Base-by-base conservation (phyloP, 2,329 filamentous ascomycete genomes). In the Diplodia intermedia region DNA sequence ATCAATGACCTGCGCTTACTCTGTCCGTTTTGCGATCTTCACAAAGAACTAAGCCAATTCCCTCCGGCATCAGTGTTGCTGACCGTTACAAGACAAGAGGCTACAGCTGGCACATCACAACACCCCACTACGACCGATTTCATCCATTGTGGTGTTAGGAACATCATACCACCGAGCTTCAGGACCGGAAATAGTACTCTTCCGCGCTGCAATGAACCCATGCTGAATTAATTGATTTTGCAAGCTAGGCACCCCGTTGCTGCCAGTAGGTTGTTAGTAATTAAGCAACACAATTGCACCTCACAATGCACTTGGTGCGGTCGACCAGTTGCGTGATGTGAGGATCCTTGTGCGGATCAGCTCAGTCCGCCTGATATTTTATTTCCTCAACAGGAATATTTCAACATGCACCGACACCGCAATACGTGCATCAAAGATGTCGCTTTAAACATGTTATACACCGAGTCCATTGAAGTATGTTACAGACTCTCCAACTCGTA, bases 401-500 rank as follows among this genome's bases (percentile, higher is more conserved):
- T 47, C 18, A 47, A n/a, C 18, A n/a, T 47, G 33, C 54, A 38
- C n/a, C 15, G 2, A 38, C 20, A 5, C 1, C 12, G 36, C 8
- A 26, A 57, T 5, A 38, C 14, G 15, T 40, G 15, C 29, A n/a
- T 11, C 18, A 55, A 31, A 33, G 52, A 33, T 33, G 5, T 23
- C 14, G n/a, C n/a, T 47, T 47, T 12, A 40, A 43, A 47, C 20
- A 11, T 60, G 36, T 29, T 50, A 36, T 33, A 62, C 38, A 62
- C 5, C 33, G 33, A 36, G 11, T 36, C 33, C 11, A 9, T 50
- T 15, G 43, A 55, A 18, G 60, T 67, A 69, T 67, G 61, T 33
- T 67, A 69, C 63, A 69, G 55, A 23, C 43, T n/a, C 11, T 57
- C 29, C 20, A 26, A 56, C 14, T 31, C 57, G 31, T 33, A 29